Evolutionary conservation across 768 basidiomycete genomes (phyloP).

Genomic region (Termitomyces sp.): DNA sequence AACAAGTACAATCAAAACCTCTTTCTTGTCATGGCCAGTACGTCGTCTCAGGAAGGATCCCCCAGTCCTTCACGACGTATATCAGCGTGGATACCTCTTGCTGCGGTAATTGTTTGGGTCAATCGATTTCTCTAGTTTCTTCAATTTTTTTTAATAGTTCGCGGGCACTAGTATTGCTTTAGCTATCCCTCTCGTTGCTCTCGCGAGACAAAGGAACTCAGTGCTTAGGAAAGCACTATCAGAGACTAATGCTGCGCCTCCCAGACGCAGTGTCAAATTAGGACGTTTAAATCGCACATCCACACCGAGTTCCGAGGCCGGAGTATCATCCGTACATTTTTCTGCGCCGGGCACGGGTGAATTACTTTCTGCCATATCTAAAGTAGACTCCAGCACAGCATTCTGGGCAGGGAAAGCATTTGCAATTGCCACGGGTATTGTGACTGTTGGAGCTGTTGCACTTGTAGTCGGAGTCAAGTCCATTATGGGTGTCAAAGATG

Average conservation of each 20-base stretch:
- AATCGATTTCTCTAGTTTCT: background rate
- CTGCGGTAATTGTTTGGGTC: constrained; percentile 6
- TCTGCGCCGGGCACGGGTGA: constrained; percentile 24
- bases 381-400: constrained; percentile 41
- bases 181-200: constrained; percentile 29
- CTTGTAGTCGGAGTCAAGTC: constrained; percentile 46
- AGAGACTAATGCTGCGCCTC: constrained; percentile 20
- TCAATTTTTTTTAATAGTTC: constrained; percentile 10
- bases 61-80: constrained; percentile 3
- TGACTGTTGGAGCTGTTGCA: constrained; percentile 39
- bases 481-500: constrained; percentile 50
- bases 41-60: constrained; percentile 5
- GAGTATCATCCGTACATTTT: constrained; percentile 17
- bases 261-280: constrained; percentile 18
- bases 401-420: constrained; percentile 61
- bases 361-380: constrained; percentile 31
- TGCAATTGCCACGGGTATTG: constrained; percentile 57
- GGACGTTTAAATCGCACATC: constrained; percentile 9
- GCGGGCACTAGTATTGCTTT: constrained; percentile 20
- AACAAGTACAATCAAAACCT: background rate
- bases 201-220: constrained; percentile 25
- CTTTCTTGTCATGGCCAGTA: background rate
- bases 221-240: constrained; percentile 22
- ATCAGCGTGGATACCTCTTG: constrained; percentile 16
- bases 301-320: constrained; percentile 13